Evolutionary conservation across 2,329 filamentous ascomycete species (phyloP).

Genomic region (Leptographium flavum): DNA sequence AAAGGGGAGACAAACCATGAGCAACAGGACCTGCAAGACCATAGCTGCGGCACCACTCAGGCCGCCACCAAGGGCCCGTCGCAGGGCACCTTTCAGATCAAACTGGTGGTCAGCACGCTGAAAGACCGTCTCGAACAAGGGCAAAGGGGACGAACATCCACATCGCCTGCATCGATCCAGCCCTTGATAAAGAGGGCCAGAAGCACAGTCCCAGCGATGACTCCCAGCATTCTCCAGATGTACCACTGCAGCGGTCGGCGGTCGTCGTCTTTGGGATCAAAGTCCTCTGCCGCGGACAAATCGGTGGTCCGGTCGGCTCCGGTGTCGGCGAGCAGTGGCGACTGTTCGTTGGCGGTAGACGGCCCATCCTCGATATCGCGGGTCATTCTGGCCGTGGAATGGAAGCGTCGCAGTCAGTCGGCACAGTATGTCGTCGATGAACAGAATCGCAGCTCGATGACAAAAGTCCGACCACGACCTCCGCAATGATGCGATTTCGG

Average conservation of each 20-base stretch:
- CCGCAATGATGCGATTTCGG: too few relatives aligned
- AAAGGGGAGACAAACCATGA: conserved; percentile 24
- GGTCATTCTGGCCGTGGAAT: conserved; percentile 19
- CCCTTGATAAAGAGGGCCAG: conserved; percentile 28
- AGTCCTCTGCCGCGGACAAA: too few relatives aligned
- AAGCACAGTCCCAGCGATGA: conserved; percentile 12
- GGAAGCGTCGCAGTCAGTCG: neutral
- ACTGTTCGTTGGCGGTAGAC: conserved; percentile 5
- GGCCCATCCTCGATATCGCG: conserved; percentile 11
- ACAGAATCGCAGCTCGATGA: too few relatives aligned
- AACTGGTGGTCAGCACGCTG: conserved; percentile 23
- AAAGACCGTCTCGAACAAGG: neutral
- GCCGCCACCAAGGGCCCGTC: conserved; percentile 28
- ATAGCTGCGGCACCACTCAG: conserved; percentile 33
- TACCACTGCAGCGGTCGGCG: conserved; percentile 7
- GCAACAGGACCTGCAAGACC: conserved; percentile 30
- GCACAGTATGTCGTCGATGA: too few relatives aligned
- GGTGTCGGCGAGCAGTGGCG: conserved; percentile 2
- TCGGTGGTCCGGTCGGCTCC: neutral
- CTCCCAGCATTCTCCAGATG: conserved; percentile 23
- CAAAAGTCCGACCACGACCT: too few relatives aligned
- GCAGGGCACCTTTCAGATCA: conserved; percentile 27
- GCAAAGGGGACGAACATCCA: conserved; percentile 18
- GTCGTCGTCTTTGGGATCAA: neutral
- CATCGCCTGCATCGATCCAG: conserved; percentile 29